Conservation (phyloP, 2,329 filamentous ascomycete genomes). For the Claviceps sp. region DNA sequence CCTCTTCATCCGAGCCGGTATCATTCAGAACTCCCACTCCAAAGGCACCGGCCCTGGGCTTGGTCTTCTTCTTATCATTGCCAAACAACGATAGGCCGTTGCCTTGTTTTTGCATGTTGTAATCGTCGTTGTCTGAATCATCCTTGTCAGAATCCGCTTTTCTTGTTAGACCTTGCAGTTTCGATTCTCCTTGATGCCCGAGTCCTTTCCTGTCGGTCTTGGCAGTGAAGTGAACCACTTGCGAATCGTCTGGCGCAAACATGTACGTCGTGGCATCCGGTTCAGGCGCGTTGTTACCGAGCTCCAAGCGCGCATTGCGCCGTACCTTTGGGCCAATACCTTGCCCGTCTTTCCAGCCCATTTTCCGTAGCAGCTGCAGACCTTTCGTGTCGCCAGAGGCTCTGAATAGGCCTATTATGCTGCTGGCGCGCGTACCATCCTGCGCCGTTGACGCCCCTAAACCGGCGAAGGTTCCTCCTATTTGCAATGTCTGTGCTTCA, state of each 20-base stretch:
- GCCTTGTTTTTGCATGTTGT: neutral
- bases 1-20: slow-evolving; percentile 87
- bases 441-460: slow-evolving; percentile 53
- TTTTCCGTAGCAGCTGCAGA: slow-evolving; percentile 67
- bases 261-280: slow-evolving; percentile 43
- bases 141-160: slow-evolving; percentile 28
- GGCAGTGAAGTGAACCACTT: slow-evolving; percentile 49
- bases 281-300: slow-evolving; percentile 24
- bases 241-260: slow-evolving; percentile 74
- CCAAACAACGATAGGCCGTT: slow-evolving; percentile 9
- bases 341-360: slow-evolving; percentile 94
- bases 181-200: slow-evolving; percentile 48
- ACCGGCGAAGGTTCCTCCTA: slow-evolving; percentile 58
- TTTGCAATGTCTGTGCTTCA: slow-evolving; percentile 63
- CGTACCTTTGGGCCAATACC: slow-evolving; percentile 80
- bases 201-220: slow-evolving; percentile 61
- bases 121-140: slow-evolving; percentile 26
- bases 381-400: slow-evolving; percentile 74
- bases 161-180: slow-evolving; percentile 27
- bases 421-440: slow-evolving; percentile 34
- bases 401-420: slow-evolving; percentile 59
- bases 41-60: slow-evolving; percentile 50
- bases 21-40: slow-evolving; percentile 86
- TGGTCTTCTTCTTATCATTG: slow-evolving; percentile 35
- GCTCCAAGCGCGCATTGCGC: slow-evolving; percentile 53